phyloP scores from a whole-genome alignment of 345 rosid species.

The Ceriops tagal region DNA sequence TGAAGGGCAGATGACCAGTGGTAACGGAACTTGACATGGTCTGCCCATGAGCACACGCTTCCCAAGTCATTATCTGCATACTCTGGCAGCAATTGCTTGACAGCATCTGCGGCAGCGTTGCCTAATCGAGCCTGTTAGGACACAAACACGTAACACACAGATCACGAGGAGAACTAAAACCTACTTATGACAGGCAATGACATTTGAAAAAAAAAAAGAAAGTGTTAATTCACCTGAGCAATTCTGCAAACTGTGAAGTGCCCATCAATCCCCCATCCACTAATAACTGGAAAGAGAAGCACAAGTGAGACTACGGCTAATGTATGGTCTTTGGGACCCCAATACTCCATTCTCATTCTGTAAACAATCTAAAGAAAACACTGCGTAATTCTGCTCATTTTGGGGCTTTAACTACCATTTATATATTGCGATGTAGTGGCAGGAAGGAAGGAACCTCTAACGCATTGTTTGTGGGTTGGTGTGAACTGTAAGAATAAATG shows the following conservation, averaged over 20 bases:
- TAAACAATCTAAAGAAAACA: background rate
- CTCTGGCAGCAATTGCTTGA: slow-evolving; percentile 54
- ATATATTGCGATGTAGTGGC: background rate
- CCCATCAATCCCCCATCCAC: slow-evolving; percentile 76
- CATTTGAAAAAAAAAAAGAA: background rate
- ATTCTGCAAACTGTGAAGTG: slow-evolving; percentile 60
- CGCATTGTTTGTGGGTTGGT: slow-evolving; percentile 1
- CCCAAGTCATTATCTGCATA: slow-evolving; percentile 56
- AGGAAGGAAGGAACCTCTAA: background rate
- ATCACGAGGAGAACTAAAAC: background rate
- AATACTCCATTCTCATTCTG: slow-evolving; percentile 4
- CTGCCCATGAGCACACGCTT: slow-evolving; percentile 74
- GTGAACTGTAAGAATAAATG: slow-evolving; percentile 7
- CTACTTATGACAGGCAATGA: background rate
- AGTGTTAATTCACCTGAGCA: slow-evolving; percentile 48
- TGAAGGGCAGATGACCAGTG: slow-evolving; percentile 78
- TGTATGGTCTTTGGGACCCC: slow-evolving; percentile 6
- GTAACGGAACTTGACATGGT: slow-evolving; percentile 56
- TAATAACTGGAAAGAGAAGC: slow-evolving; percentile 23
- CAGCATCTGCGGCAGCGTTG: slow-evolving; percentile 48
- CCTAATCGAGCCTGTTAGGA: slow-evolving; percentile 52
- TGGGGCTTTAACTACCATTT: background rate
- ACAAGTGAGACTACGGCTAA: slow-evolving; percentile 16
- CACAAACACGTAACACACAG: background rate
- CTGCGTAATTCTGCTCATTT: background rate